Evolutionary conservation across 495 filamentous ascomycete species (phyloP).

Genomic region (Tuber magnatum): DNA sequence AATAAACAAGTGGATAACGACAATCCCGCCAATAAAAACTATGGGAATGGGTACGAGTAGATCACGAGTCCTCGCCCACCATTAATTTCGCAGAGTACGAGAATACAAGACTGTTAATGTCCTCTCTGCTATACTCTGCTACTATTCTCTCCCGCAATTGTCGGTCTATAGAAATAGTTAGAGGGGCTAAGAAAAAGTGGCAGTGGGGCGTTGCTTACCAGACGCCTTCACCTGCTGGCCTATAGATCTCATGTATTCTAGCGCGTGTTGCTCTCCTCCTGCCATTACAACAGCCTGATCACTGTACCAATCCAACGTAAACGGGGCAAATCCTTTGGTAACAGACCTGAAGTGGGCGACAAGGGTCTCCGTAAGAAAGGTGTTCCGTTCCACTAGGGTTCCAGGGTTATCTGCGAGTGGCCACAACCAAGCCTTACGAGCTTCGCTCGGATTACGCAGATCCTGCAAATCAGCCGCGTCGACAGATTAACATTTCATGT

Average conservation of each 20-base stretch:
- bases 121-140: conserved; percentile 18
- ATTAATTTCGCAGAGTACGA: conserved; percentile 26
- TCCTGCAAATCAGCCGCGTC: conserved; percentile 7
- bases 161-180: conserved; percentile 17
- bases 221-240: conserved; percentile 24
- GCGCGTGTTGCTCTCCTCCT: conserved; percentile 32
- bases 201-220: conserved; percentile 12
- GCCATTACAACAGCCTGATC: conserved; percentile 32
- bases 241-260: conserved; percentile 35
- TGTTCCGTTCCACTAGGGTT: conserved; percentile 29
- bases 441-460: conserved; percentile 20
- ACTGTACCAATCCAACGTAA: conserved; percentile 38
- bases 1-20: not conserved
- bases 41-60: not conserved
- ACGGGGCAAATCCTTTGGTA: conserved; percentile 37
- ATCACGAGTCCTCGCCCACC: conserved; percentile 27
- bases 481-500: not conserved
- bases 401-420: conserved; percentile 27
- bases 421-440: conserved; percentile 31
- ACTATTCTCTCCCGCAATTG: conserved; percentile 13
- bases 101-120: conserved; percentile 27
- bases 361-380: conserved; percentile 34
- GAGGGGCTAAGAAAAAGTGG: not conserved
- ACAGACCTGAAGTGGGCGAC: conserved; percentile 38
- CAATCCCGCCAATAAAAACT: not conserved